Evolutionary conservation across 2,329 filamentous ascomycete genomes (phyloP).

Genomic region (Aschersonia sp.): DNA sequence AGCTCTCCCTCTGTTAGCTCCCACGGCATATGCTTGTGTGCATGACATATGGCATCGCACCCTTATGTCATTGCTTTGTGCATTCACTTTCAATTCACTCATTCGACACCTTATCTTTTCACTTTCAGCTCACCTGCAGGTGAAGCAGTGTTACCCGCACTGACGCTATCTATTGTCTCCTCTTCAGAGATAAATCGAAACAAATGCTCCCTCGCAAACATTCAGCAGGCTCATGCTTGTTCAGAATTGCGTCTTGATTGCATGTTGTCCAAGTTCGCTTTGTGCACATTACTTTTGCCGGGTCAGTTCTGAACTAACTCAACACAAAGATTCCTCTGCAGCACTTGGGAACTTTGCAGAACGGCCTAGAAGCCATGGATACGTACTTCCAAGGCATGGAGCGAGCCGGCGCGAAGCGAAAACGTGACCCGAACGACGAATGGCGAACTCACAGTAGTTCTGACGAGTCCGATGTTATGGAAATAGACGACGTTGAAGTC

Average conservation of each 20-base stretch:
- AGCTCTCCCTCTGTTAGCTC: not conserved
- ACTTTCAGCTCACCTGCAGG: too few relatives aligned
- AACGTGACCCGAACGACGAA: conserved; percentile 12
- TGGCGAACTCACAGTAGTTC: conserved; percentile 14
- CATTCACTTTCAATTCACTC: not conserved
- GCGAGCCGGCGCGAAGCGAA: conserved; percentile 15
- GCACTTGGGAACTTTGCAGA: conserved; percentile 15
- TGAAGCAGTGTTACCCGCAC: too few relatives aligned
- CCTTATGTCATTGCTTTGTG: not conserved
- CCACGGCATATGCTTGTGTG: too few relatives aligned
- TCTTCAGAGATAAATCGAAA: too few relatives aligned
- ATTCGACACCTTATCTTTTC: too few relatives aligned
- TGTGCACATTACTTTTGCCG: not conserved
- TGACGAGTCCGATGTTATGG: conserved; percentile 12
- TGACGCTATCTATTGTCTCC: too few relatives aligned
- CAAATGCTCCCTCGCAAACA: too few relatives aligned
- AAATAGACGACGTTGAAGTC: conserved; percentile 10
- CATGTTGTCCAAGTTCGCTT: not conserved
- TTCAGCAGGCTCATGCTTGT: too few relatives aligned
- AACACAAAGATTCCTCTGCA: conserved; percentile 14
- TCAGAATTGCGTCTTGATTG: too few relatives aligned
- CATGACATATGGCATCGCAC: too few relatives aligned
- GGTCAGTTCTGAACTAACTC: conserved; percentile 6
- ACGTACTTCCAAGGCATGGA: conserved; percentile 8
- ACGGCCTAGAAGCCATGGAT: conserved; percentile 16